A percentile compares a stretch with the other conserved stretches of the same genome.
Conservation (phyloP, 2,329 filamentous ascomycete genomes). For the Peltaster fructicola region DNA sequence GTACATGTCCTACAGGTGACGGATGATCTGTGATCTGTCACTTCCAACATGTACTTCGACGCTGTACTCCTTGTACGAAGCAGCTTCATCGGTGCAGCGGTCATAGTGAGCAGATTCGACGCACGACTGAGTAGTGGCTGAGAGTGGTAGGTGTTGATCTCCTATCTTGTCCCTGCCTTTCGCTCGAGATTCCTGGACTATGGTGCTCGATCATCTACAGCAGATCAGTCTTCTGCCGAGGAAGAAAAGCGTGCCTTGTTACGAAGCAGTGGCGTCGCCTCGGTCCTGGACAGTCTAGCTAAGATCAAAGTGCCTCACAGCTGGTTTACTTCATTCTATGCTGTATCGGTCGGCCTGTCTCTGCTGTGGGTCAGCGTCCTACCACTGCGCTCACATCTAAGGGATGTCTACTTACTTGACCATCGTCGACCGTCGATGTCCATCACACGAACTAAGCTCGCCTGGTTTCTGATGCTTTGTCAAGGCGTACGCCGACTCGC, state of each 20-base stretch:
- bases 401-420: slow-evolving; percentile 1
- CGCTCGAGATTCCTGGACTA: slow-evolving; percentile 41
- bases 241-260: slow-evolving; percentile 1
- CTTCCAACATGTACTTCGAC: slow-evolving; percentile 3
- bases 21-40: too few relatives aligned
- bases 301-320: slow-evolving; percentile 57
- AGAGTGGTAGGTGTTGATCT: slow-evolving; percentile 29
- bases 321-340: slow-evolving; percentile 83
- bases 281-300: slow-evolving; percentile 28
- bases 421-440: slow-evolving; percentile 30
- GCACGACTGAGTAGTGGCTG: slow-evolving; percentile 3
- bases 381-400: slow-evolving; percentile 1
- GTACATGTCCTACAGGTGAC: too few relatives aligned
- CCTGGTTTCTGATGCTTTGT: slow-evolving; percentile 55
- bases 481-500: slow-evolving; percentile 62
- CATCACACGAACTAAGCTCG: slow-evolving; percentile 43
- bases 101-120: slow-evolving; percentile 3
- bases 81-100: slow-evolving; percentile 5
- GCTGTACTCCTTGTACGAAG: slow-evolving; percentile 5
- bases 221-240: slow-evolving; percentile 3
- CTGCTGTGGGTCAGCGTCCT: slow-evolving; percentile 46
- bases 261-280: slow-evolving; percentile 1
- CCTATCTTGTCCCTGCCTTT: slow-evolving; percentile 33
- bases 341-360: slow-evolving; percentile 50
- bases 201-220: slow-evolving; percentile 32